phyloP scores from a whole-genome alignment of 78 protist species.

The Dictyostelium citrinum region DNA sequence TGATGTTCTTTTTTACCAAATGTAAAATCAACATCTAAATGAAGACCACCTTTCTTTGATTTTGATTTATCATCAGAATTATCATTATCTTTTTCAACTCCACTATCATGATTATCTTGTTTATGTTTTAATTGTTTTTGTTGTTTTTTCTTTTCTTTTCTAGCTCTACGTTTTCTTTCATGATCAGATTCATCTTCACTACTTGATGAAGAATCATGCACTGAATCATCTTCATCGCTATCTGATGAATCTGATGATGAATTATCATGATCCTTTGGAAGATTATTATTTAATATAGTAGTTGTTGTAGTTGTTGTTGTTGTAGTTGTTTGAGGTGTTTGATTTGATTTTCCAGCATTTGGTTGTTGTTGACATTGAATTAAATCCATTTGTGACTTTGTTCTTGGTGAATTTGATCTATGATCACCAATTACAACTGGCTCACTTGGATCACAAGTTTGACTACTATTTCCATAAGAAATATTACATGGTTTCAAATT shows the following conservation, averaged over 20 bases:
- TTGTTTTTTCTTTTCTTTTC: not conserved
- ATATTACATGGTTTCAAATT: not conserved
- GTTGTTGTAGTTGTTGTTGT: not conserved
- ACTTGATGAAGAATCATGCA: not conserved
- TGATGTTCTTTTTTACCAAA: not conserved
- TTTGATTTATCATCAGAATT: not conserved
- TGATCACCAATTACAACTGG: conserved; percentile 13
- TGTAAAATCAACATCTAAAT: conserved; percentile 11
- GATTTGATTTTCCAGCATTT: not conserved
- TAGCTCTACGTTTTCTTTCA: not conserved
- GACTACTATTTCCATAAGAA: not conserved
- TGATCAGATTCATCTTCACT: not conserved
- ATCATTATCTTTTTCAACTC: not conserved
- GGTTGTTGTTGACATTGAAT: not conserved
- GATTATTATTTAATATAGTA: not conserved
- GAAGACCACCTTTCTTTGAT: not conserved
- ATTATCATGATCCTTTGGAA: not conserved
- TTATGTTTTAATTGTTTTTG: not conserved
- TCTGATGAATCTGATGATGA: not conserved
- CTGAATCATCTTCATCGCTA: not conserved
- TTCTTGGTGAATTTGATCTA: conserved; percentile 5
- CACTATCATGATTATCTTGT: not conserved
- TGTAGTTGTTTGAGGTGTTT: not conserved
- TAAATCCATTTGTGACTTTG: not conserved
- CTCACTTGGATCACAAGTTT: not conserved